Base-by-base conservation (phyloP, 2,329 filamentous ascomycete genomes). In the Colletotrichum gloeosporioides region DNA sequence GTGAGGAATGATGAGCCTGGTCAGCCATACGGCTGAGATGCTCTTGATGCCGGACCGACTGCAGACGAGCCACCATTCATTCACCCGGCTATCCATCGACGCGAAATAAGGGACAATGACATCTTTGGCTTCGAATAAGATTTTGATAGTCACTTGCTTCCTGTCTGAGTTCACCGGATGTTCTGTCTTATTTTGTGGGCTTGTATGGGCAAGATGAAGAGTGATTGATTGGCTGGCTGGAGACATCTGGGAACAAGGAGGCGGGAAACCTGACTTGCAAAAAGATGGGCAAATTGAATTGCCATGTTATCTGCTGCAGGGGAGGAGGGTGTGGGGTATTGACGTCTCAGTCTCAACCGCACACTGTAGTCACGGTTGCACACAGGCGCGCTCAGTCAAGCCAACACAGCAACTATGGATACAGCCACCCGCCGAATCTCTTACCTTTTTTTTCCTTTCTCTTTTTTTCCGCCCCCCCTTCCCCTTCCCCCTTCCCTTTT, bases 281-380 rank as follows among this genome's bases (percentile, higher is more conserved):
- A 32, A 49, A 70, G n/a, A 73, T 62, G 65, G 65, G 57, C 66
- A 73, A 73, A 39, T 63, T 39, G 31, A 29, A 73, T 63, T 63
- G 29, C 61, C 61, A 63, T 63, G 31, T 36, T 63, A 13, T 25
- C 62, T n/a, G 13, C 15, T 39, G 16, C 61, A 63, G 61, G 29
- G 31, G 31, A 34, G 59, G 31, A n/a, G 9, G 31, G n/a, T 18
- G 31, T 63, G 31, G 59, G 44, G 44, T 49, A 49, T 49, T 22
- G n/a, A 22, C 44, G 44, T 49, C 44, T 49, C n/a, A 49, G 44
- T 49, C 44, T 49, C 44, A 49, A n/a, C 22, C 18, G 22, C 18
- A 49, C 44, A n/a, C 44, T 10, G n/a, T 22, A 49, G 44, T 49
- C 44, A 49, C 6, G n/a, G 44, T 49, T 49, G 44, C 44, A 49